phyloP scores from a whole-genome alignment of 2,329 filamentous ascomycete genomes.

The Alternaria burnsii region DNA sequence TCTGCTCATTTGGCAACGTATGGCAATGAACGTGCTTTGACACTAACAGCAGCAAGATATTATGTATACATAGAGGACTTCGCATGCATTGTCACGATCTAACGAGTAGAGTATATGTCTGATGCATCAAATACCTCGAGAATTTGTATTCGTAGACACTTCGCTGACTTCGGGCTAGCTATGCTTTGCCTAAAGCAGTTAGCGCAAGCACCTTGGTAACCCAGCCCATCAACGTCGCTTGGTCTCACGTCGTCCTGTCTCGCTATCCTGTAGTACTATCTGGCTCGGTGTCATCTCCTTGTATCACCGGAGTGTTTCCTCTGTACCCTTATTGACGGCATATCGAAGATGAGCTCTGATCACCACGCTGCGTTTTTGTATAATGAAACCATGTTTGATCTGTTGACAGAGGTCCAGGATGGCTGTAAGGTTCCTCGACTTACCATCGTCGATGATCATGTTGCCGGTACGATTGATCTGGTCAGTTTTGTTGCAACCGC shows the following conservation, averaged over 20 bases:
- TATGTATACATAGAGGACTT: not conserved
- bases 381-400: not conserved
- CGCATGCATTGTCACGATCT: not conserved
- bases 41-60: not conserved
- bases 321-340: no score
- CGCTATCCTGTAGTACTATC: not conserved
- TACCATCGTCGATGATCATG: not conserved
- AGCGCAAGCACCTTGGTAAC: slow-evolving; percentile 14
- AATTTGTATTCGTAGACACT: not conserved
- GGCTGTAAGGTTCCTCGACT: not conserved
- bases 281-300: not conserved
- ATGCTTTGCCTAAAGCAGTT: not conserved
- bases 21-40: not conserved
- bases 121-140: not conserved
- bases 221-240: slow-evolving; percentile 4
- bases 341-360: not conserved
- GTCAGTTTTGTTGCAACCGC: not conserved
- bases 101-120: not conserved
- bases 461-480: not conserved
- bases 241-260: not conserved
- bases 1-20: not conserved
- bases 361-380: not conserved
- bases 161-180: not conserved
- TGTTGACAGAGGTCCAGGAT: not conserved
- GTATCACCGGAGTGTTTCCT: not conserved